Evolutionary conservation across 345 rosid species (phyloP).

Genomic region (Salix udensis): DNA sequence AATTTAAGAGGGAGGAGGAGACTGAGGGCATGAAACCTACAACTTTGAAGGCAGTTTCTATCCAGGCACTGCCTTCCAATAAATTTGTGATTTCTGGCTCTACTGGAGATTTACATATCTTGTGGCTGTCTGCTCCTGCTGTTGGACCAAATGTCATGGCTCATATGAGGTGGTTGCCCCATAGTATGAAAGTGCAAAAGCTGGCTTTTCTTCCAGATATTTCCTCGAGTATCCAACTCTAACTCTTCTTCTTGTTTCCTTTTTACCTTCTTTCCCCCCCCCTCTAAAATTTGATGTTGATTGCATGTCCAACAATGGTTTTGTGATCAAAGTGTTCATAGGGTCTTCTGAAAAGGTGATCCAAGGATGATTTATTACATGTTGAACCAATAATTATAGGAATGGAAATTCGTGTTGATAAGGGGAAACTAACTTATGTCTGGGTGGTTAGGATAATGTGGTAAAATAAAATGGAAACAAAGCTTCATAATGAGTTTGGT

Average conservation of each 20-base stretch:
- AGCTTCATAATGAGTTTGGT: neutral
- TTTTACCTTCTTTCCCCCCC: neutral
- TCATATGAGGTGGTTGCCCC: conserved; percentile 52
- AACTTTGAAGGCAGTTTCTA: conserved; percentile 47
- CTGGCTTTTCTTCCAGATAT: conserved; percentile 60
- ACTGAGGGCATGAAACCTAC: conserved; percentile 27
- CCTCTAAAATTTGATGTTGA: conserved; percentile 1
- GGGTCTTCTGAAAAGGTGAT: neutral
- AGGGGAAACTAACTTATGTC: neutral
- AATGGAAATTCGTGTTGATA: neutral
- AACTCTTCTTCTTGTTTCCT: neutral
- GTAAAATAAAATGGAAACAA: neutral
- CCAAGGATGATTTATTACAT: neutral
- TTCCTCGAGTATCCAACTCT: conserved; percentile 49
- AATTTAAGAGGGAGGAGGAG: conserved; percentile 37
- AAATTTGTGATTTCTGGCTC: conserved; percentile 60
- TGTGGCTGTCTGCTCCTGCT: conserved; percentile 37
- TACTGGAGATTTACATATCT: conserved; percentile 50
- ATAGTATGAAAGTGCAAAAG: conserved; percentile 59
- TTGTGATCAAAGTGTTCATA: neutral
- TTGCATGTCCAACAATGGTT: conserved; percentile 1
- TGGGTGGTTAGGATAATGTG: neutral
- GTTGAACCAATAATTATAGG: neutral
- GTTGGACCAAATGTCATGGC: conserved; percentile 38
- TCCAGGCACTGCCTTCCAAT: conserved; percentile 52